Evolutionary conservation across 2,329 filamentous ascomycete species (phyloP).

Genomic region (Elsinoe batatas): DNA sequence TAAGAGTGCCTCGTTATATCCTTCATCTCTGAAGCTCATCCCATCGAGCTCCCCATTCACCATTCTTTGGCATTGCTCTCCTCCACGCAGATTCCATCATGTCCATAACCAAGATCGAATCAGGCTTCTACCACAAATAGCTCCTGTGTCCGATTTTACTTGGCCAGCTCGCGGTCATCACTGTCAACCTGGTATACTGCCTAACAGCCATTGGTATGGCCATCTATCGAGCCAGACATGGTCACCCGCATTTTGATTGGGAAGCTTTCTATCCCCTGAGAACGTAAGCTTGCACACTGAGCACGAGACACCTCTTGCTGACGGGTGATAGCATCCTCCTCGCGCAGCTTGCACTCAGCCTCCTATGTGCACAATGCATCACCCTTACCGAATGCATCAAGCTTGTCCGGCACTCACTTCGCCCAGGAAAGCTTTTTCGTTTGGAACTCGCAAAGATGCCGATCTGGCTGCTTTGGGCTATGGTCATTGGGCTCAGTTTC

Average conservation of each 20-base stretch:
- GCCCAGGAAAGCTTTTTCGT: neutral
- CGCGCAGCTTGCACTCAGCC: neutral
- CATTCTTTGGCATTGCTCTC: neutral
- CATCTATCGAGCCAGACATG: neutral
- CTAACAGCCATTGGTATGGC: neutral
- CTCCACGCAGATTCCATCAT: neutral
- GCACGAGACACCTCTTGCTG: neutral
- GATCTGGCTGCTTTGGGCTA: neutral
- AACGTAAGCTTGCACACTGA: slow-evolving; percentile 2
- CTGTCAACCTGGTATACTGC: slow-evolving; percentile 2
- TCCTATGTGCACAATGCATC: neutral
- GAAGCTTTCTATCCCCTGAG: slow-evolving; percentile 13
- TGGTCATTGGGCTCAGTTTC: neutral
- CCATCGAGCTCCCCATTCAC: neutral
- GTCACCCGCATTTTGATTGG: neutral
- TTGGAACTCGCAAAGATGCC: neutral
- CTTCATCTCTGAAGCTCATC: too few species aligned
- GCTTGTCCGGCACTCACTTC: neutral
- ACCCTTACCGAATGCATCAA: neutral
- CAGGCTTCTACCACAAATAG: slow-evolving; percentile 10
- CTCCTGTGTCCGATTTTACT: neutral
- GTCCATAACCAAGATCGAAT: neutral
- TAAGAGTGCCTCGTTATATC: too few species aligned
- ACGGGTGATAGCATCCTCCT: neutral
- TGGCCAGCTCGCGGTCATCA: neutral